Evolutionary conservation across 2,329 filamentous ascomycete species (phyloP), one percentile per base, ranked within the genome.

Genomic region (Cercospora citrullina): DNA sequence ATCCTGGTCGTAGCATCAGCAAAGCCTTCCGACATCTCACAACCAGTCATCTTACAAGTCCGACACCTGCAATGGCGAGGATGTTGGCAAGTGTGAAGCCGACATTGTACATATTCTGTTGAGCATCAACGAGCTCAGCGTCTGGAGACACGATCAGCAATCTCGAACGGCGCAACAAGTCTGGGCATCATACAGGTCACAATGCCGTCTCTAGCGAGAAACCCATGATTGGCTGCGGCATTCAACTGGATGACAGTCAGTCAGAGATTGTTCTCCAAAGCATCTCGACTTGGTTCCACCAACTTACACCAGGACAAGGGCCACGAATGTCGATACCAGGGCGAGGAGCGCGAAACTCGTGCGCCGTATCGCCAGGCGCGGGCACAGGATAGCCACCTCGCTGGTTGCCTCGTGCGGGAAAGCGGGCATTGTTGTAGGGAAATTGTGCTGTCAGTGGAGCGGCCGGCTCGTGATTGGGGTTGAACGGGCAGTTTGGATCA

Each of bases 341-440:
- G 23, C 64, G 74, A 3, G 81, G 80, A 16, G 79, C 76, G 18
- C 75, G 68, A 61, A 79, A 82, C 59, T 74, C 59, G 73, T 81
- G 75, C 1, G 79, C 80, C 31, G 71, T 76, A 63, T 83, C 81
- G 12, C 80, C 79, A 42, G 74, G 72, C 12, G 79, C 81, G 28
- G 82, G 82, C 0, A 84, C 82, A 62, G 79, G 76, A 68, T 80
- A 82, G 3, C 82, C 81, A 63, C 82, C 82, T 36, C 73, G 75
- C 2, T 78, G 79, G 5, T 77, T 81, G 4, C 82, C 82, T n/a
- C 76, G 77, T 6, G 74, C 23, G 36, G 81, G 81, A 65, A 82
- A 79, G 65, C 77, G 78, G 5, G 82, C 81, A 18, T 77, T 77
- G 58, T 80, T 81, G 72, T 84, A 84, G 9, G 79, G 80, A 64